A percentile compares a stretch with the other conserved stretches of the same genome.
Conservation (phyloP, 139 green algal species). For the Volvox reticuliferus region DNA sequence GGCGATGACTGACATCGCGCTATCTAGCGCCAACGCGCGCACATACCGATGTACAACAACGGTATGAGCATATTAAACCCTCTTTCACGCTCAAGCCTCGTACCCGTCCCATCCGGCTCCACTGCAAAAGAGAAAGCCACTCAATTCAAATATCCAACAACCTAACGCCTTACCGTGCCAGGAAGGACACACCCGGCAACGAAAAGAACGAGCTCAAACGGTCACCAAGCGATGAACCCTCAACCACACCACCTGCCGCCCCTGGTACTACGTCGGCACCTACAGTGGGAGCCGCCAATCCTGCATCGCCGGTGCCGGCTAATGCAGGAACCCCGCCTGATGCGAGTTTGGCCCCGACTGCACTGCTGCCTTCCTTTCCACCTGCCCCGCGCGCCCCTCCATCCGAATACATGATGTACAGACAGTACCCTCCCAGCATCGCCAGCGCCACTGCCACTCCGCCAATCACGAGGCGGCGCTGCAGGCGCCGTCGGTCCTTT, state of each 20-base stretch:
- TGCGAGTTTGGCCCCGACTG: neutral
- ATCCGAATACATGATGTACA: conserved; percentile 6
- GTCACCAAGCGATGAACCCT: neutral
- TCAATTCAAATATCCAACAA: too few relatives aligned
- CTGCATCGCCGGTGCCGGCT: neutral
- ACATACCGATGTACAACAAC: too few relatives aligned
- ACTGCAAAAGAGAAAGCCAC: too few relatives aligned
- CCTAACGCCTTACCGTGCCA: neutral
- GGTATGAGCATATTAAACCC: too few relatives aligned
- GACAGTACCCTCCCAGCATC: conserved; percentile 1
- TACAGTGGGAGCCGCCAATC: neutral
- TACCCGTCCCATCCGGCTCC: too few relatives aligned
- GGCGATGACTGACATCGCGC: too few relatives aligned
- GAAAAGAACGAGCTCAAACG: neutral
- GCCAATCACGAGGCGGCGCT: conserved; percentile 25
- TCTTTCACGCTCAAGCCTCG: too few relatives aligned
- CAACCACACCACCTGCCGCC: neutral
- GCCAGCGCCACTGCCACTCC: neutral
- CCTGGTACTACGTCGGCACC: neutral
- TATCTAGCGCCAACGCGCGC: too few relatives aligned
- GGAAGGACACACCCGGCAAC: neutral
- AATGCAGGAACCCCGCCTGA: too few relatives aligned
- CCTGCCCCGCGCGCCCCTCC: neutral
- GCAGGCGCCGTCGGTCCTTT: conserved; percentile 46
- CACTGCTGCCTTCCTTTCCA: neutral